Evolutionary conservation across 1,139 yeast genomes (phyloP).

Genomic region (Zygoascus sp.): DNA sequence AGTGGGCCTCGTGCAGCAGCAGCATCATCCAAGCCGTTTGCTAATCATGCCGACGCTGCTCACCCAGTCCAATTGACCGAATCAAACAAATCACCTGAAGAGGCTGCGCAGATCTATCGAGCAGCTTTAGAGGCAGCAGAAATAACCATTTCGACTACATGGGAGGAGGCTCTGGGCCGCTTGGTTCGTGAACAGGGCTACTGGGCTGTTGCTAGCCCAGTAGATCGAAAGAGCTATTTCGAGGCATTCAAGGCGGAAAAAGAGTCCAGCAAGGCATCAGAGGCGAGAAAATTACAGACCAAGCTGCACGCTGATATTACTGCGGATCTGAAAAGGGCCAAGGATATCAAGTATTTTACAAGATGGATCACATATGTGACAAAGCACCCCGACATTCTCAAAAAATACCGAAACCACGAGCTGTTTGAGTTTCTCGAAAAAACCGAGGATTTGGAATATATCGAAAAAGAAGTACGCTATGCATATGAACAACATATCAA

Average conservation of each 20-base stretch:
- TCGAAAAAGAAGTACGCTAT: slow-evolving; percentile 26
- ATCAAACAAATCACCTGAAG: slow-evolving; percentile 9
- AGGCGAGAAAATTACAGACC: slow-evolving; percentile 50
- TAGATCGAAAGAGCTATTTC: slow-evolving; percentile 56
- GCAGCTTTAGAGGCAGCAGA: slow-evolving; percentile 48
- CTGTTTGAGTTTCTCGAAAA: slow-evolving; percentile 25
- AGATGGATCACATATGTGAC: slow-evolving; percentile 60
- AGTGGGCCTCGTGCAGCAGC: not conserved
- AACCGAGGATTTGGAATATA: slow-evolving; percentile 53
- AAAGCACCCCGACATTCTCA: slow-evolving; percentile 24
- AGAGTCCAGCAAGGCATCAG: slow-evolving; percentile 43
- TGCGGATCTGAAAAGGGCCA: slow-evolving; percentile 43
- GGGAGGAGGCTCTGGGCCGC: slow-evolving; percentile 59
- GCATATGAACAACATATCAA: slow-evolving; percentile 51
- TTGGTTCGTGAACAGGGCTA: slow-evolving; percentile 59
- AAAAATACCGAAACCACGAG: slow-evolving; percentile 1
- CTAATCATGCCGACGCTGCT: not conserved
- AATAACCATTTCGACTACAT: slow-evolving; percentile 75
- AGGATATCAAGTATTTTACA: slow-evolving; percentile 51
- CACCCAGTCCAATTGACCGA: not conserved
- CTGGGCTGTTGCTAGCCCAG: slow-evolving; percentile 63
- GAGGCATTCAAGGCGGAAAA: slow-evolving; percentile 51
- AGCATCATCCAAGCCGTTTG: too few species aligned
- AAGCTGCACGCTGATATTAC: slow-evolving; percentile 53
- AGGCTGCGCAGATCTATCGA: slow-evolving; percentile 39